Evolutionary conservation across 2,329 filamentous ascomycete genomes (phyloP), one percentile per base, ranked within the genome.

Genomic region (Aureobasidium sp.): DNA sequence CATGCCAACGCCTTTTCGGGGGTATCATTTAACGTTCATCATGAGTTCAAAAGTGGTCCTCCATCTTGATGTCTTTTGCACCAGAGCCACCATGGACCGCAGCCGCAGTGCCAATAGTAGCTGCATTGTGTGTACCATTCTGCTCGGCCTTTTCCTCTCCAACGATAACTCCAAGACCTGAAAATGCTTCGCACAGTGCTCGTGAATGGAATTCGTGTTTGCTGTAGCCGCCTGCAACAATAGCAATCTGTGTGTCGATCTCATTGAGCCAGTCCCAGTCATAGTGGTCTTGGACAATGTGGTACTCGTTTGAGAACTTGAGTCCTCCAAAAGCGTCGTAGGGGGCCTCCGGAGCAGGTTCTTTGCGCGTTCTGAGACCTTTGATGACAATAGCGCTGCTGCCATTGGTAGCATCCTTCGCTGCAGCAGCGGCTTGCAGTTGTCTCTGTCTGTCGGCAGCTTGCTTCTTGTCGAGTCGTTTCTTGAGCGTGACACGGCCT

Each of bases 241-340:
- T 85, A 48, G 82, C 80, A 2, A 82, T 76, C 70, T 92, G 87
- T 44, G 83, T 83, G 62, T 86, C 83, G 36, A 86, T 82, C 27
- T 79, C 79, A 48, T 88, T 86, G 59, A 95, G 78, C 80, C 87
- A 91, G 51, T 87, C 83, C 71, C 89, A 91, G 46, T 86, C 83
- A 73, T 97, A 96, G 46, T 81, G 78, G 55, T 84, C 81, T 66
- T 86, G 83, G 41, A 95, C 70, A 10, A 82, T 78, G 70, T 90
- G 93, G 68, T 92, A 87, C 67, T 87, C 80, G 27, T 71, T 71
- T 10, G 80, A 80, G 57, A 92, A 83, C 51, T 83, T 76, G 64
- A 92, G 77, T 0, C 91, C 94, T 42, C 86, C 91, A 71, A 94
- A 96, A 0, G 93, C 89, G 77, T 97, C 91, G 76, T 96, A 97